These are phyloP conservation scores for Komagataella mondaviorum DNA, from an alignment of 805 yeast species.

Conservation along the genomic window DNA sequence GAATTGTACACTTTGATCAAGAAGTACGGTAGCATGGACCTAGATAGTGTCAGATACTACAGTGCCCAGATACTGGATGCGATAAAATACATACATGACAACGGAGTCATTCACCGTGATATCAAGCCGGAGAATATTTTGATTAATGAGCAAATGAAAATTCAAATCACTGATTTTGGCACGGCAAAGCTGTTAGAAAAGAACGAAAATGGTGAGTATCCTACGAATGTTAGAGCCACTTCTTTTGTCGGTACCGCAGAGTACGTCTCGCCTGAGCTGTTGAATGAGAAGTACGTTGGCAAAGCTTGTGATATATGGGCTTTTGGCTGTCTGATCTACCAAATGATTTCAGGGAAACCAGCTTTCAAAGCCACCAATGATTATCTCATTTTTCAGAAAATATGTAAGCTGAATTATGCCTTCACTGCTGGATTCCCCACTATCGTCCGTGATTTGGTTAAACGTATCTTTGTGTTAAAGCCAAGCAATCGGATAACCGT, in stretches of 20 bases:
- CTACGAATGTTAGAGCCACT: conserved; percentile 54
- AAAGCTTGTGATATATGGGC: conserved; percentile 53
- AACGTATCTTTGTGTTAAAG: conserved; percentile 47
- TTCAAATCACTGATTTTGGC: conserved; percentile 74
- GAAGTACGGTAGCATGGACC: conserved; percentile 56
- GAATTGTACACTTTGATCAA: conserved; percentile 59
- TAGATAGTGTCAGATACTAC: conserved; percentile 54
- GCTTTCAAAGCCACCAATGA: conserved; percentile 81
- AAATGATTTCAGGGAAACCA: conserved; percentile 55
- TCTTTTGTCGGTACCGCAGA: conserved; percentile 85
- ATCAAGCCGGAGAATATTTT: conserved; percentile 73
- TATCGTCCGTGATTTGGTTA: conserved; percentile 58
- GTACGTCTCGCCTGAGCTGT: conserved; percentile 69
- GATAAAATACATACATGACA: conserved; percentile 53
- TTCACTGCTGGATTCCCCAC: conserved; percentile 78
- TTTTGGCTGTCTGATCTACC: conserved; percentile 44
- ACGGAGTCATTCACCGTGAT: conserved; percentile 73
- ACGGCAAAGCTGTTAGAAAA: conserved; percentile 65
- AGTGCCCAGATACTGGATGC: conserved; percentile 68
- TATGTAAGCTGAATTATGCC: conserved; percentile 68
- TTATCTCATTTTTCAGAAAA: conserved; percentile 70
- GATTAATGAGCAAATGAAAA: conserved; percentile 42
- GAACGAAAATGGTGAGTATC: conserved; percentile 38
- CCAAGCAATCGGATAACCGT: conserved; percentile 53
- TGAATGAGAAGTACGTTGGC: conserved; percentile 58